These are phyloP conservation scores for Psilocybe azurescens DNA, from an alignment of 768 basidiomycete genomes.

Conservation along the genomic window DNA sequence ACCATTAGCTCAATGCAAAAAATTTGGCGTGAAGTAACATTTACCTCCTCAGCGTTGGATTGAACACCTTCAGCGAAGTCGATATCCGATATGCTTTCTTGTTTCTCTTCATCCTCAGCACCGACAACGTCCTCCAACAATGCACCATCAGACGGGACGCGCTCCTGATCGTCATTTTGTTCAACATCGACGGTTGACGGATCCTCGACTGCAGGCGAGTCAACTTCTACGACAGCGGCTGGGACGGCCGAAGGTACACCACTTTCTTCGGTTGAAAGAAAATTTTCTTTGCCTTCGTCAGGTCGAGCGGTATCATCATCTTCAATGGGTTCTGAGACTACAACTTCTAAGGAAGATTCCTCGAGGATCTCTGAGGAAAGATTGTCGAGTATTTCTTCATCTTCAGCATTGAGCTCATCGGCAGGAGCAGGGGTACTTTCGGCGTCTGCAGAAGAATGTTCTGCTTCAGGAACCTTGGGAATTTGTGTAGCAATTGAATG, in stretches of 20 bases:
- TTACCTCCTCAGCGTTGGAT: neutral
- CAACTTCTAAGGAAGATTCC: neutral
- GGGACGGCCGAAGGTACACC: neutral
- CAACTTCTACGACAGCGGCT: neutral
- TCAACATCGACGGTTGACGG: neutral
- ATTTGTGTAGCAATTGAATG: no score
- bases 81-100: neutral
- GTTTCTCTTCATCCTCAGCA: neutral
- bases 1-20: neutral
- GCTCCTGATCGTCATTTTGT: neutral
- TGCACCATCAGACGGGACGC: neutral
- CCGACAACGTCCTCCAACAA: neutral
- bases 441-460: neutral
- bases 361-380: neutral
- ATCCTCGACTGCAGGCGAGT: constrained; percentile 2
- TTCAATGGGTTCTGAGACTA: neutral
- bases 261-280: neutral
- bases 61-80: neutral
- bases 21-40: neutral
- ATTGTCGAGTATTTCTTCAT: neutral
- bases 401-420: neutral
- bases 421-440: neutral
- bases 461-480: neutral
- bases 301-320: neutral
- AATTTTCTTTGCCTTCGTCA: neutral